Conservation (phyloP, 164 flowering plant genomes). For the Amborella trichopoda region DNA sequence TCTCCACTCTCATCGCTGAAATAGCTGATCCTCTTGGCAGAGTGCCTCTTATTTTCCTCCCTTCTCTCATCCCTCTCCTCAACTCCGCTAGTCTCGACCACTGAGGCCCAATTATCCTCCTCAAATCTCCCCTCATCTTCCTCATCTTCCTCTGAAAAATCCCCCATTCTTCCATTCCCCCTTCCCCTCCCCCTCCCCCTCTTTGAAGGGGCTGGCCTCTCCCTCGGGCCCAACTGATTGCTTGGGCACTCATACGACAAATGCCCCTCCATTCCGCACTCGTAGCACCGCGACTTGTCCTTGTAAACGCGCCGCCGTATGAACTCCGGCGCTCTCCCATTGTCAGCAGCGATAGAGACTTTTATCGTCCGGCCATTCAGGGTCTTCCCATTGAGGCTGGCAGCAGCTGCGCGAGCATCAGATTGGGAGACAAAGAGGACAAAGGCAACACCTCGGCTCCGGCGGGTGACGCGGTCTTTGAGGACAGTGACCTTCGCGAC, state of each 20-base stretch:
- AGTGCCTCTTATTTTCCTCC: slow-evolving; percentile 28
- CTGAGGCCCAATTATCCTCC: slow-evolving; percentile 80
- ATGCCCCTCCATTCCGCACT: slow-evolving; percentile 84
- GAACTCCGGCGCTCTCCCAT: slow-evolving; percentile 82
- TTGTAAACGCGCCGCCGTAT: slow-evolving; percentile 61
- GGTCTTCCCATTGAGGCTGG: slow-evolving; percentile 55
- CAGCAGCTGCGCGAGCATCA: slow-evolving; percentile 58
- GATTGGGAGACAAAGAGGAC: slow-evolving; percentile 56
- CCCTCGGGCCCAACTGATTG: slow-evolving; percentile 71
- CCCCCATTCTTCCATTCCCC: slow-evolving; percentile 10
- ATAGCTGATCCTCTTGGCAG: slow-evolving; percentile 46
- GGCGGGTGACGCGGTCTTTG: slow-evolving; percentile 58
- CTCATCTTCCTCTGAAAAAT: slow-evolving; percentile 13
- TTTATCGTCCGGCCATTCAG: slow-evolving; percentile 57
- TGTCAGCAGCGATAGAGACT: slow-evolving; percentile 70
- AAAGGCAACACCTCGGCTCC: slow-evolving; percentile 80
- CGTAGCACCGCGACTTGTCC: slow-evolving; percentile 87
- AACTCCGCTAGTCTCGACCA: slow-evolving; percentile 60
- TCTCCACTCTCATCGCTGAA: slow-evolving; percentile 92
- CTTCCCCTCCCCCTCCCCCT: slow-evolving; percentile 19
- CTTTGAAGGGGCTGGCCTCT: slow-evolving; percentile 47
- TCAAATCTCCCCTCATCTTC: slow-evolving; percentile 34
- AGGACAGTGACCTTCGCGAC: slow-evolving; percentile 79
- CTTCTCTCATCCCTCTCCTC: slow-evolving; percentile 30
- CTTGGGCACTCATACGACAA: slow-evolving; percentile 82